Conservation (phyloP, 176 grass and related monocot species). For the Bonia amplexicaulis region DNA sequence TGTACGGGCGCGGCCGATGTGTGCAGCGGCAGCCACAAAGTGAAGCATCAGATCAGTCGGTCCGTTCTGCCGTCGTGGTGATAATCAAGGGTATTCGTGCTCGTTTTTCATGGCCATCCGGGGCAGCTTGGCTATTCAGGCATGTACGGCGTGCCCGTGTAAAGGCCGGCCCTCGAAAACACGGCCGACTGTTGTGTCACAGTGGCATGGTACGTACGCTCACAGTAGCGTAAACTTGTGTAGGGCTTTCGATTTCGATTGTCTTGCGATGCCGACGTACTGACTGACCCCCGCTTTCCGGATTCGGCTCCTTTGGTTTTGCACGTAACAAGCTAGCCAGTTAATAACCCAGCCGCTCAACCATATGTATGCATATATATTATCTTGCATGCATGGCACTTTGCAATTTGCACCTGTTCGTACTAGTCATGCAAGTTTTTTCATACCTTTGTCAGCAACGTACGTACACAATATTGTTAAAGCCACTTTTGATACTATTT, state of each 20-base stretch:
- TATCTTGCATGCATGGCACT: too few relatives aligned
- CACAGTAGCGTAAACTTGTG: background rate
- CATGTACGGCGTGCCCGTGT: constrained; percentile 9
- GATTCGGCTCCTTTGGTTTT: background rate
- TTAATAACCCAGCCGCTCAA: background rate
- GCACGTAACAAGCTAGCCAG: background rate
- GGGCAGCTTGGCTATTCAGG: background rate
- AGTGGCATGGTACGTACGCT: background rate
- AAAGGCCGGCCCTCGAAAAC: background rate
- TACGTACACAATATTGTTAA: too few relatives aligned
- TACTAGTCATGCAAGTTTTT: too few relatives aligned
- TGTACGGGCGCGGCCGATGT: background rate
- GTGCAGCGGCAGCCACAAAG: background rate
- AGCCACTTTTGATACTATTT: too few relatives aligned
- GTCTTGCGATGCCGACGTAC: background rate
- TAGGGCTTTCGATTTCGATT: background rate
- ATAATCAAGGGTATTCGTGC: background rate
- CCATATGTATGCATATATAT: too few relatives aligned
- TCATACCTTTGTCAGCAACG: too few relatives aligned
- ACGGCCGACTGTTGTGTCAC: background rate
- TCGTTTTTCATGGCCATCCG: background rate
- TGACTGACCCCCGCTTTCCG: background rate
- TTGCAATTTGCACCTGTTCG: too few relatives aligned
- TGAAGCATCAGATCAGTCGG: background rate
- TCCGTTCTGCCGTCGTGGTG: background rate